Percentiles rank a stretch among this genome's conserved stretches.
phyloP scores from a whole-genome alignment of 2,329 filamentous ascomycete genomes.

The Rugonectria rugulosa region DNA sequence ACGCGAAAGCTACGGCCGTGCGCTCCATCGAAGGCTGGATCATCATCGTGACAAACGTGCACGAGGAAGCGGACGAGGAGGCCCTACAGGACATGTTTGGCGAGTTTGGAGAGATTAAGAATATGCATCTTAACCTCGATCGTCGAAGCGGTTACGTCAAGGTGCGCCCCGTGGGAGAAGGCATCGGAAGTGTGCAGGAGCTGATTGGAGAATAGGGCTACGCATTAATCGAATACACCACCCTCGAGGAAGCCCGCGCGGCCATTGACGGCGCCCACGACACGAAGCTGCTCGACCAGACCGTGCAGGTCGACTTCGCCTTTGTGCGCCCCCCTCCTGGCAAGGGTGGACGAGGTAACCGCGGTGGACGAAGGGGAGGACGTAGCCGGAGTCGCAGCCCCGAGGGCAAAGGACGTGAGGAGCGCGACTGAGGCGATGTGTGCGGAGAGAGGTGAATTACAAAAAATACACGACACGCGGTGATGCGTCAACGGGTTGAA shows the following conservation, averaged over 20 bases:
- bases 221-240: slow-evolving; percentile 84
- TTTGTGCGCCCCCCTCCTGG: slow-evolving; percentile 81
- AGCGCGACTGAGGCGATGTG: slow-evolving; percentile 35
- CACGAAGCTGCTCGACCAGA: slow-evolving; percentile 82
- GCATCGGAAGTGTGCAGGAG: background rate
- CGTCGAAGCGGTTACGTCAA: slow-evolving; percentile 86
- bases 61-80: slow-evolving; percentile 87
- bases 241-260: slow-evolving; percentile 79
- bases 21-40: slow-evolving; percentile 93
- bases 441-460: background rate
- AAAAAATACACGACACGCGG: background rate
- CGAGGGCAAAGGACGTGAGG: slow-evolving; percentile 47
- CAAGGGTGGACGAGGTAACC: slow-evolving; percentile 48
- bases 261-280: slow-evolving; percentile 82
- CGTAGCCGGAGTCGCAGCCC: slow-evolving; percentile 60
- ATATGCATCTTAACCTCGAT: slow-evolving; percentile 84
- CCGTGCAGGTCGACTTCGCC: slow-evolving; percentile 81
- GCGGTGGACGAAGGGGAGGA: slow-evolving; percentile 52
- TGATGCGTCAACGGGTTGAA: background rate
- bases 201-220: slow-evolving; percentile 67
- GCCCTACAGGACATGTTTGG: slow-evolving; percentile 82
- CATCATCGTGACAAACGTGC: slow-evolving; percentile 84
- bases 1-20: slow-evolving; percentile 78
- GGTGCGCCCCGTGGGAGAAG: slow-evolving; percentile 53
- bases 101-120: slow-evolving; percentile 88